Percentiles rank a stretch among this genome's conserved stretches.
Conservation (phyloP, 805 yeast species). For the Vanderwaltozyma tropicalis region DNA sequence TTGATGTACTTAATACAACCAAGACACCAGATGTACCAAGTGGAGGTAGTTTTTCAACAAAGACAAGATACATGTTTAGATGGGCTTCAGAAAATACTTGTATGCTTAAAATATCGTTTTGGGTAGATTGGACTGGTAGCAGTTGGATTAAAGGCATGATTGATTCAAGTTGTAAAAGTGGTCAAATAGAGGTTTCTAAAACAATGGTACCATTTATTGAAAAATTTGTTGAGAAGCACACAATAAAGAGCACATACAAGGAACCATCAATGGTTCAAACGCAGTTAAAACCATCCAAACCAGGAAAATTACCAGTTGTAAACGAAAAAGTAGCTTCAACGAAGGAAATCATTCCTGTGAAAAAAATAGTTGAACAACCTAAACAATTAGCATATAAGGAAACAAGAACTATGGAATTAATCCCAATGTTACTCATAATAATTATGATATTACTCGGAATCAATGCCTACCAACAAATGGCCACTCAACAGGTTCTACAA, state of each 20-base stretch:
- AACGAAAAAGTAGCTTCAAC: no score
- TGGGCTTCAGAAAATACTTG: constrained; percentile 64
- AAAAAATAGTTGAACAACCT: no score
- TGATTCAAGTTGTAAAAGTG: constrained; percentile 73
- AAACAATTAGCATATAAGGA: no score
- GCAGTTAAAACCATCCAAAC: no score
- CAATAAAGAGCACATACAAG: neutral
- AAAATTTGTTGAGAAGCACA: constrained; percentile 17
- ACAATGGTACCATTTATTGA: constrained; percentile 30
- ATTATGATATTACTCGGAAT: no score
- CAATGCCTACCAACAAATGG: no score
- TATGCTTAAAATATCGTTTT: constrained; percentile 41
- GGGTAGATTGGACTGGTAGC: constrained; percentile 80
- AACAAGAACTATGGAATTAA: no score
- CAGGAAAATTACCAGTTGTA: no score
- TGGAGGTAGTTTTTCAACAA: constrained; percentile 66
- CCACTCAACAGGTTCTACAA: no score
- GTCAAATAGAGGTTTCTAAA: constrained; percentile 58
- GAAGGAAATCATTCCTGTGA: no score
- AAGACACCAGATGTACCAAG: constrained; percentile 90
- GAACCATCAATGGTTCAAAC: no score
- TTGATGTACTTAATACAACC: constrained; percentile 51
- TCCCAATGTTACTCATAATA: no score
- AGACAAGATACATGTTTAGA: constrained; percentile 55
- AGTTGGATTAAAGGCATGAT: constrained; percentile 89